Conservation (phyloP, 176 grass and related monocot genomes). For the Ensete glaucum region DNA sequence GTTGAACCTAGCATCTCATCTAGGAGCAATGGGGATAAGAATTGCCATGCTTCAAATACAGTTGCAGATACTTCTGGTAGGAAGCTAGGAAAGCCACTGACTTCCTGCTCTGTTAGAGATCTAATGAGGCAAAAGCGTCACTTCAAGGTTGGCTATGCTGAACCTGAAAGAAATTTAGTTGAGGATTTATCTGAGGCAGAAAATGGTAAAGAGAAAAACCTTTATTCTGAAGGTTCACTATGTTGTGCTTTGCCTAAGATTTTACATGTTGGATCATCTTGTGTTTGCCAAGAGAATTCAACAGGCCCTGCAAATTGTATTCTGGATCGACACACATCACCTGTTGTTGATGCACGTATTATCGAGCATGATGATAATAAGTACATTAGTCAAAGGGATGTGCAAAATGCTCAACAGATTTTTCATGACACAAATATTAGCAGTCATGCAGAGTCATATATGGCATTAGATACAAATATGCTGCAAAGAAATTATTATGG, state of each 20-base stretch:
- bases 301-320: neutral
- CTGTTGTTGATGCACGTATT: neutral
- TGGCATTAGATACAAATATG: neutral
- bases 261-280: slow-evolving; percentile 22
- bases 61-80: slow-evolving; percentile 31
- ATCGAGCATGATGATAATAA: neutral
- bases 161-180: slow-evolving; percentile 41
- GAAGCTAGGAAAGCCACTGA: slow-evolving; percentile 25
- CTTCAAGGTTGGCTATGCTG: slow-evolving; percentile 40
- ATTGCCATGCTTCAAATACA: slow-evolving; percentile 22
- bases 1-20: slow-evolving; percentile 19
- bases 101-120: slow-evolving; percentile 61
- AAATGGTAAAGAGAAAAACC: neutral
- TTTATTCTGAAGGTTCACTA: slow-evolving; percentile 19
- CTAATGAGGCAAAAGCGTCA: slow-evolving; percentile 69
- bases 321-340: neutral
- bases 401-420: neutral
- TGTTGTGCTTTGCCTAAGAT: slow-evolving; percentile 15
- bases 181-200: slow-evolving; percentile 21
- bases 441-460: slow-evolving; percentile 1
- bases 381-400: neutral
- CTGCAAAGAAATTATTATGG: neutral
- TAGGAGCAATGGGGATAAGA: slow-evolving; percentile 27
- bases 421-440: slow-evolving; percentile 2
- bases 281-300: neutral